Evolutionary conservation across 345 rosid genomes (phyloP).

Genomic region (Psidium friedrichsthalianum): DNA sequence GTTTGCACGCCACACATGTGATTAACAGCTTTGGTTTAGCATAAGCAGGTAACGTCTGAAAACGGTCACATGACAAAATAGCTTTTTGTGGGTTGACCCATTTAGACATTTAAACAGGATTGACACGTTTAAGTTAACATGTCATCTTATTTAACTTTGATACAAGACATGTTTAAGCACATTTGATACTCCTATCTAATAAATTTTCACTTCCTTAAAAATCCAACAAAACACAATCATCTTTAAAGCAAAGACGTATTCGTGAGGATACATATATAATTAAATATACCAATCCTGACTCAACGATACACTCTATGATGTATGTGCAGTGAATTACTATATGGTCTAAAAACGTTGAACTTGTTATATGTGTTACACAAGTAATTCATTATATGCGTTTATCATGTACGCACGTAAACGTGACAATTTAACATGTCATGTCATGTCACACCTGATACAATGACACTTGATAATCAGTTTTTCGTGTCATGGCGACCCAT

Average conservation of each 20-base stretch:
- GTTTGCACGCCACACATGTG: not conserved
- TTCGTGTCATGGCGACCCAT: not conserved
- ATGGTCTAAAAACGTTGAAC: not conserved
- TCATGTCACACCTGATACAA: not conserved
- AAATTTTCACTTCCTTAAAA: not conserved
- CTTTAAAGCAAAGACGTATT: not conserved
- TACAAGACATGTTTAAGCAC: not conserved
- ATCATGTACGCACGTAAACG: no score
- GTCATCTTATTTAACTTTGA: not conserved
- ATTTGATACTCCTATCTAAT: no score
- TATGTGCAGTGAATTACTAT: not conserved
- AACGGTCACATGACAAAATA: not conserved
- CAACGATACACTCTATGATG: not conserved
- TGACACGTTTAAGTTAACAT: not conserved
- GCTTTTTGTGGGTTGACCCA: not conserved
- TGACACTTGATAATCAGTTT: not conserved
- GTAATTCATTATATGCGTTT: not conserved
- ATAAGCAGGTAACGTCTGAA: not conserved
- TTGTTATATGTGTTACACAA: not conserved
- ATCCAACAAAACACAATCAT: no score
- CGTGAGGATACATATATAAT: not conserved
- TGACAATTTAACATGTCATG: accelerated
- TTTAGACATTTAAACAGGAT: not conserved
- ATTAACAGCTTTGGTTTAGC: not conserved
- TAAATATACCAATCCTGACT: not conserved